Base-by-base conservation (phyloP, 345 rosid genomes). In the Brassica juncea region DNA sequence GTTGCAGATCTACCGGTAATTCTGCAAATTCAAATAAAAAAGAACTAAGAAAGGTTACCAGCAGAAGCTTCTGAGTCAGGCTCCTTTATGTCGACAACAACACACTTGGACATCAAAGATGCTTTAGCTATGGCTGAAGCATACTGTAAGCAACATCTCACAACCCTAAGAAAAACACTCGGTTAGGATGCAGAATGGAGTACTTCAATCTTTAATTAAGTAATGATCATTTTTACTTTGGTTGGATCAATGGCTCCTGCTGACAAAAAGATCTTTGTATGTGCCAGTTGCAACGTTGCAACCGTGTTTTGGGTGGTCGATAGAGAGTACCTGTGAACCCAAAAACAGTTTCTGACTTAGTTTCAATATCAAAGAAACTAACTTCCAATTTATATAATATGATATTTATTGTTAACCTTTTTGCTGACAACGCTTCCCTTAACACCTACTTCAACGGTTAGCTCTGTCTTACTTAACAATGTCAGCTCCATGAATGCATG, bases 61-160 rank as follows among this genome's bases (percentile, higher is more conserved):
- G 79, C 89, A 15, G 92, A 82, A 11, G 83, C 77, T 1, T 93
- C 77, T 77, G 63, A 69, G 64, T 92, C 97, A 2, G 94, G 87
- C 81, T 92, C 97, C 88, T 91, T 92, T 77, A 94, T 92, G 85
- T 94, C 97, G 31, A 94, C 97, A 21, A 94, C 98, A 15, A 92
- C 97, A 74, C 94, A 90, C 35, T 92, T 97, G 0, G 97, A 94
- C 97, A 92, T 92, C 92, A 92, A 84, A 87, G 89, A 94, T 4
- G 97, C 92, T 78, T 91, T 94, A 0, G 97, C 97, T 12, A 94
- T 97, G 0, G 94, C 91, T 49, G 97, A 81, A 4, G 97, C 97
- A 79, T 94, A 97, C 87, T 94, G 1, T 27, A 3, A 32, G 52
- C 1, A 4, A 44, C 15, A 44, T 11, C 52, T 44, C 47, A 9